A percentile compares a stretch with the other conserved stretches of the same genome.
Conservation (phyloP, 202 grass and related monocot genomes). For the Brachypodium distachyon region DNA sequence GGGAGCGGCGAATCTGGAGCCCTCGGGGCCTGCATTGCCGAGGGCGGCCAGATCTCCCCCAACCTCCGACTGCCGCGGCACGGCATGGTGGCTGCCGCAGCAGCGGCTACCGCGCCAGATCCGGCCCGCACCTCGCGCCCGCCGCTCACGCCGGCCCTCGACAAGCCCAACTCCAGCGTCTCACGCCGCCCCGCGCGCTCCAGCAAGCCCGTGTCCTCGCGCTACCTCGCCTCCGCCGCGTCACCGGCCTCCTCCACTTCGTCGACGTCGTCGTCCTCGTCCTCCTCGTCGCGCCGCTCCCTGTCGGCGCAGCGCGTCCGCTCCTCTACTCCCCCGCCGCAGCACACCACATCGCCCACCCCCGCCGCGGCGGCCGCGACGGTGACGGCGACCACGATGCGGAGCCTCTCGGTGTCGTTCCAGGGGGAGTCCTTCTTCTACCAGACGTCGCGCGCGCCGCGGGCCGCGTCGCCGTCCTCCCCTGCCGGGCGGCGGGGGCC, state of each 20-base stretch:
- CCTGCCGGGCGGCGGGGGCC: slow-evolving; percentile 44
- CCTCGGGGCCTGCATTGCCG: slow-evolving; percentile 33
- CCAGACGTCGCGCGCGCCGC: slow-evolving; percentile 52
- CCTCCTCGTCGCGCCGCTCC: slow-evolving; percentile 36
- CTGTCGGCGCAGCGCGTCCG: slow-evolving; percentile 58
- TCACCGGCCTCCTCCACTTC: slow-evolving; percentile 45
- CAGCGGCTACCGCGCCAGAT: slow-evolving; percentile 51
- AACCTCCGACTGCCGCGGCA: slow-evolving; percentile 16
- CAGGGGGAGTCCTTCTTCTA: slow-evolving; percentile 96
- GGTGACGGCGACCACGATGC: slow-evolving; percentile 59
- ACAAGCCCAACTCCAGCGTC: slow-evolving; percentile 45
- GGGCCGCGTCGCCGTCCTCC: slow-evolving; percentile 38
- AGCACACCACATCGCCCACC: slow-evolving; percentile 33
- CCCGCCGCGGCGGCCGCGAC: background rate
- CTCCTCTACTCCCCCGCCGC: slow-evolving; percentile 24
- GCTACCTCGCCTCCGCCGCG: slow-evolving; percentile 40
- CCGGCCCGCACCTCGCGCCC: slow-evolving; percentile 38
- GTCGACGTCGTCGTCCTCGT: slow-evolving; percentile 13
- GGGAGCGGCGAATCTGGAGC: slow-evolving; percentile 18
- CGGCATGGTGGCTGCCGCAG: slow-evolving; percentile 50
- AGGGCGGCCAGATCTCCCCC: slow-evolving; percentile 32
- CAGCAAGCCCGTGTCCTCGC: slow-evolving; percentile 38
- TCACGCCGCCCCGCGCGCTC: slow-evolving; percentile 39
- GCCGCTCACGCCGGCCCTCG: slow-evolving; percentile 46
- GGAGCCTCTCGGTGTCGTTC: slow-evolving; percentile 97